Conservation (phyloP, 1,284 basidiomycete genomes). For the Tetrapyrgos nigripes region DNA sequence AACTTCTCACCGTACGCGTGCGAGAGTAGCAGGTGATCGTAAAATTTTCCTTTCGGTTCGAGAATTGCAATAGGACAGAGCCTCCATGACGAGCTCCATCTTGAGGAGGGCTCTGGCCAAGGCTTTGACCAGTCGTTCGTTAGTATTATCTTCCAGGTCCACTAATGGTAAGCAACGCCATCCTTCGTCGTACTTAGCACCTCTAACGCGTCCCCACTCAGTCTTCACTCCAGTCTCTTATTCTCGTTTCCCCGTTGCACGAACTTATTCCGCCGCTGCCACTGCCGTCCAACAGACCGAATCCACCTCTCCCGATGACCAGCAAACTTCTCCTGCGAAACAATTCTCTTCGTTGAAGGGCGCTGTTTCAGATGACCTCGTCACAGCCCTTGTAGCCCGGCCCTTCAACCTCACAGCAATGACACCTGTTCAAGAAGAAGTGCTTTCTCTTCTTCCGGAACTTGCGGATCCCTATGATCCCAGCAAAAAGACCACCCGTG, state of each 20-base stretch:
- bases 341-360: constrained; percentile 30
- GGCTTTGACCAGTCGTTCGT: no score
- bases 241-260: neutral
- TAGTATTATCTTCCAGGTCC: no score
- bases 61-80: no score
- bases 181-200: no score
- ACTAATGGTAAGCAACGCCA: no score
- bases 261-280: neutral
- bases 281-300: neutral
- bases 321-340: neutral
- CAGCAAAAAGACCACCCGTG: constrained; percentile 46
- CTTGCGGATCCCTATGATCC: constrained; percentile 57
- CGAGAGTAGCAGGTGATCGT: no score
- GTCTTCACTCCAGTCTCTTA: no score
- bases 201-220: no score
- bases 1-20: no score
- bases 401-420: constrained; percentile 82
- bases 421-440: constrained; percentile 87
- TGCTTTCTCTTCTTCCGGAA: constrained; percentile 72
- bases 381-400: constrained; percentile 67
- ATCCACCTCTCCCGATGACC: neutral
- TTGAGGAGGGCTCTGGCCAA: no score
- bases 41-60: no score
- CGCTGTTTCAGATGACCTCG: constrained; percentile 44
- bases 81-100: no score